phyloP scores from a whole-genome alignment of 768 basidiomycete species.

The Tylopilus rubrobrunneus region DNA sequence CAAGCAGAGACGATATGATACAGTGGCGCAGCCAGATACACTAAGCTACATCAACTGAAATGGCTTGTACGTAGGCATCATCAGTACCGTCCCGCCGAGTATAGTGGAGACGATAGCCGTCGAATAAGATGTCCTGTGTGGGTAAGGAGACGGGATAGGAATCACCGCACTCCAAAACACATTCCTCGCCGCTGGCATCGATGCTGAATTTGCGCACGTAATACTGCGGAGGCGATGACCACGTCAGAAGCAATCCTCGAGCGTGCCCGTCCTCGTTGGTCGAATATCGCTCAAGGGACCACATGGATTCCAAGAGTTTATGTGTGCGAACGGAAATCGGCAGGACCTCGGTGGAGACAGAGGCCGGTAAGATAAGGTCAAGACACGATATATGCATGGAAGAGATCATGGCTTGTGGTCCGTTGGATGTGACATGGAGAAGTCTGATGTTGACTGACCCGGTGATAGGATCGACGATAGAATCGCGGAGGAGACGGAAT shows the following conservation, averaged over 20 bases:
- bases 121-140: not conserved
- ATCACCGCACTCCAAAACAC: not conserved
- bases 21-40: too few species aligned
- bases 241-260: not conserved
- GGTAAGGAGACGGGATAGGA: not conserved
- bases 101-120: not conserved
- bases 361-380: not conserved
- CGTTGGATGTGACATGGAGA: not conserved
- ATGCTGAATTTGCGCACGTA: not conserved
- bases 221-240: too few species aligned
- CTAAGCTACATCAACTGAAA: not conserved
- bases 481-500: not conserved
- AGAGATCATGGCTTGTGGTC: too few species aligned
- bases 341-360: not conserved
- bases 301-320: not conserved
- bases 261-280: not conserved
- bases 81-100: not conserved
- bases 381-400: not conserved
- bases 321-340: not conserved
- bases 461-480: not conserved
- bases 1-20: too few species aligned
- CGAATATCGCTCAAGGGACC: not conserved
- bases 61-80: not conserved
- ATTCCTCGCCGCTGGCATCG: not conserved
- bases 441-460: constrained; percentile 1